Base-by-base conservation (phyloP, 805 yeast genomes). In the Hanseniaspora singularis region DNA sequence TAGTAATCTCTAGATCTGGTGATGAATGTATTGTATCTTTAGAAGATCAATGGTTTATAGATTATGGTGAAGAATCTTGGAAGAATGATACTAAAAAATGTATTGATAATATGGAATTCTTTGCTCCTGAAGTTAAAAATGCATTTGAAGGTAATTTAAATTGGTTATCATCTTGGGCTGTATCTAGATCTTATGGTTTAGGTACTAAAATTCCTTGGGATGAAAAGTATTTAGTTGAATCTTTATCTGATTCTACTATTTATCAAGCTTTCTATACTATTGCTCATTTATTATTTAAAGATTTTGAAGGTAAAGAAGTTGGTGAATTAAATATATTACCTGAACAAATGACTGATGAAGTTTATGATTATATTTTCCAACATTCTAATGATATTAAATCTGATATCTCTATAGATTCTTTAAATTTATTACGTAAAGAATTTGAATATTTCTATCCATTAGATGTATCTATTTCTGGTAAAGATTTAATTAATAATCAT, bases 131-230 rank as follows among this genome's bases (percentile, higher is more conserved):
- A 68, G 84, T 94, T 34, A 74, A 81, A 57, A 77, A 89, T 60
- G 95, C 94, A 6, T 89, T 92, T 57, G 95, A 87, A 66, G 88
- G 87, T 64, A 95, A 84, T 50, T 72, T 92, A 58, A 94, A 81
- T 55, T 92, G 98, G 98, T 76, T 92, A 59, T 84, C 81, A 69
- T 88, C 87, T 71, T 92, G 98, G 98, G 97, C 98, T 44, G 85
- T 92, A 50, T 85, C 95, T 50, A 83, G 98, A 72, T 80, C 94
- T 49, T 92, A 85, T 57, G 98, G 98, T 63, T 73, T 92, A 55
- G 98, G 98, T 63, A 79, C 96, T 49, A 79, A 70, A 61, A 76
- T 92, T 54, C 98, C 98, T 50, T 92, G 98, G 98, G 98, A 92
- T 69, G 81, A 82, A 54, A 79, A 80, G 62, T 88, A 82, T 60